Conservation (phyloP, 2,329 filamentous ascomycete species). For the Paecilomyces niveus region DNA sequence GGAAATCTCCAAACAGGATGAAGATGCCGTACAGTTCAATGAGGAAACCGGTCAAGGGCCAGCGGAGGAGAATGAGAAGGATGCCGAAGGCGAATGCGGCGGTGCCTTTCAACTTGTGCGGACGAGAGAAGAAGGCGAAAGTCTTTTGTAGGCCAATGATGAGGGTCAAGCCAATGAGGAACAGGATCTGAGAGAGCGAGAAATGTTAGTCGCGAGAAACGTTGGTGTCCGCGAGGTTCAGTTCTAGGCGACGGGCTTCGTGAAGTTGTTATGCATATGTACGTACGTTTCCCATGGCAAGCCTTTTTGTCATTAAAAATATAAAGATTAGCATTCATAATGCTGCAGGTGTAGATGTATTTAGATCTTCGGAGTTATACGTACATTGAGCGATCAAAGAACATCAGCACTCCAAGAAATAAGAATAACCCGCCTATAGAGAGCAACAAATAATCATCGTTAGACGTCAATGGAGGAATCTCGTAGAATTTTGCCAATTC, state of each 20-base stretch:
- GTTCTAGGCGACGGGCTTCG: neutral
- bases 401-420: conserved; percentile 86
- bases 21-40: conserved; percentile 91
- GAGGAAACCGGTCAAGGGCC: conserved; percentile 84
- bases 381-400: conserved; percentile 95
- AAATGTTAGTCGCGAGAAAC: conserved; percentile 2
- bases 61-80: conserved; percentile 75
- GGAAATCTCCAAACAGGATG: conserved; percentile 90
- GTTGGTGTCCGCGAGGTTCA: neutral
- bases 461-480: conserved; percentile 6
- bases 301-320: conserved; percentile 44
- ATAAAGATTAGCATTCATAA: neutral
- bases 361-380: conserved; percentile 22
- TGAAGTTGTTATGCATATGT: neutral
- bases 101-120: conserved; percentile 87
- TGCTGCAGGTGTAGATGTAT: neutral
- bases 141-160: conserved; percentile 93
- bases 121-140: conserved; percentile 85
- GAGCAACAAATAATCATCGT: conserved; percentile 4
- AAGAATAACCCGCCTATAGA: conserved; percentile 82
- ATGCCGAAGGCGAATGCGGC: conserved; percentile 81
- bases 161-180: conserved; percentile 90
- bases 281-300: conserved; percentile 92
- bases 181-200: conserved; percentile 65
- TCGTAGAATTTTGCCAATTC: neutral